Evolutionary conservation across 495 filamentous ascomycete species (phyloP), one percentile per base, ranked within the genome.

Genomic region (Penicillium ochrochloron): DNA sequence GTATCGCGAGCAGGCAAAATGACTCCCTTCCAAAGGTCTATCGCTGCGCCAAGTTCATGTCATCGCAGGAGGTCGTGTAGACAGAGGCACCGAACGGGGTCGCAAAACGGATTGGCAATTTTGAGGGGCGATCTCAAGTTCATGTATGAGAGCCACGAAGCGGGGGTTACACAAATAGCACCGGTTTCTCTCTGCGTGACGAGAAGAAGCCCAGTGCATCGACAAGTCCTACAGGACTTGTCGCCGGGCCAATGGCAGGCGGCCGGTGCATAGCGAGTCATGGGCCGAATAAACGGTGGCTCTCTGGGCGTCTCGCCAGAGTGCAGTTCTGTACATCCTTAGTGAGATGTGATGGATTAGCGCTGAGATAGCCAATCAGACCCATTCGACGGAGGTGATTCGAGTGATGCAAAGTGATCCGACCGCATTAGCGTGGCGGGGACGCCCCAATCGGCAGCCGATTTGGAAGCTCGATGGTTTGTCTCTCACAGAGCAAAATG

Each of bases 341-440:
- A 68, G 55, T 65, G 48, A 69, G 19, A 37, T 62, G 69, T 71
- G 69, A 71, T 58, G 69, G 50, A 53, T 66, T 71, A 70, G 71
- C 71, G 69, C 71, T 64, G 33, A 21, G 51, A 14, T 57, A 52
- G 17, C 69, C 66, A 71, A 73, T 73, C 64, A 71, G 57, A 27
- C 19, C 17, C 25, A 55, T 42, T 37, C 56, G 61, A 31, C 37
- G 50, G 41, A 50, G 62, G 69, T 74, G 66, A 72, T 48, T 64
- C 35, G 63, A 15, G 33, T 56, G 33, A 56, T 37, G n/a, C 12
- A 14, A 35, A 59, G 71, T 74, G 71, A 74, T 52, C 44, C 59
- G 65, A 39, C 71, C 57, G 71, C 71, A 74, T 74, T 74, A 74
- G 71, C 67, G 69, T 33, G 54, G 44, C n/a, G 44, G 44, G 44